Evolutionary conservation across 805 yeast genomes (phyloP).

Genomic region (Myxozyma geophila): DNA sequence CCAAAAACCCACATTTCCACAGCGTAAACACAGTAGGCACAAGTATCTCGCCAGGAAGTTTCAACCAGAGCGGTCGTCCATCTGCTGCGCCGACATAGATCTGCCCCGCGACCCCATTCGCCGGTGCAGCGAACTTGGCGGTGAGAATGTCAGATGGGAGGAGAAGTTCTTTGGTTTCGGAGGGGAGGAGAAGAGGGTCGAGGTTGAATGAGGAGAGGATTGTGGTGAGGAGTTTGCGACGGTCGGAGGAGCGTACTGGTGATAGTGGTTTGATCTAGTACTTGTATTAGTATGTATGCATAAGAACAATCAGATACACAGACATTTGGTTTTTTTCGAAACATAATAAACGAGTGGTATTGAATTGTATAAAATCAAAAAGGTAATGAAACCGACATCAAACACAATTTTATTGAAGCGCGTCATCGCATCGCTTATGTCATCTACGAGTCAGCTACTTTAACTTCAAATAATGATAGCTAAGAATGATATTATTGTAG

Average conservation of each 20-base stretch:
- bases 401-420: too few relatives aligned
- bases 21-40: constrained; percentile 75
- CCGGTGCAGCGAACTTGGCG: constrained; percentile 60
- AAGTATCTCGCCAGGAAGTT: constrained; percentile 46
- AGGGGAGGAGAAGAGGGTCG: constrained; percentile 44
- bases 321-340: constrained; percentile 56
- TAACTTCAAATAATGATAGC: too few relatives aligned
- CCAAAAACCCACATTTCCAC: constrained; percentile 68
- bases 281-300: neutral
- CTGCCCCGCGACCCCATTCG: constrained; percentile 57
- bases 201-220: constrained; percentile 53
- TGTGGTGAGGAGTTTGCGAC: constrained; percentile 56
- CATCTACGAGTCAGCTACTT: too few relatives aligned
- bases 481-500: too few relatives aligned
- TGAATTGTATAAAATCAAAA: neutral
- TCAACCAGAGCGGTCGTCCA: constrained; percentile 73
- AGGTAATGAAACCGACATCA: neutral
- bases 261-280: constrained; percentile 68
- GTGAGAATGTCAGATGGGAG: constrained; percentile 64
- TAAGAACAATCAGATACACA: constrained; percentile 14
- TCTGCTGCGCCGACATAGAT: constrained; percentile 66
- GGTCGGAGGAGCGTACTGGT: constrained; percentile 80
- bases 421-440: too few relatives aligned
- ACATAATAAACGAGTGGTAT: constrained; percentile 47
- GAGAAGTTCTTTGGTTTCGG: constrained; percentile 50